phyloP scores from a whole-genome alignment of 2,329 filamentous ascomycete species.

The Talaromyces verruculosus region DNA sequence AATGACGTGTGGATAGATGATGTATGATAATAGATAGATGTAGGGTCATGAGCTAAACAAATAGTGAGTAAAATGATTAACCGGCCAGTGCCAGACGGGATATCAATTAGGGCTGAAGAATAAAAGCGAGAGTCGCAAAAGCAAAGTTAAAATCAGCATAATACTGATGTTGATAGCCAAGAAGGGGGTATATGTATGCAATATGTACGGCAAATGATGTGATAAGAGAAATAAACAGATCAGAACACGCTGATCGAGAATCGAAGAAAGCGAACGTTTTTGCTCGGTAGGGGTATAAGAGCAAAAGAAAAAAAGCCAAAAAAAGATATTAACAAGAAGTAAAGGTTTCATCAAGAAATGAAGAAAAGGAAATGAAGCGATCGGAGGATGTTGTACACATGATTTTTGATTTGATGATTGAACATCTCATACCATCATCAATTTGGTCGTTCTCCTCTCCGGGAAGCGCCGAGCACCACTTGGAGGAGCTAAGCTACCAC shows the following conservation, averaged over 20 bases:
- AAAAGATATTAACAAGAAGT: slow-evolving; percentile 9
- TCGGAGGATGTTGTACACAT: slow-evolving; percentile 11
- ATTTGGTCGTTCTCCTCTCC: slow-evolving; percentile 50
- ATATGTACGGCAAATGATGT: slow-evolving; percentile 2
- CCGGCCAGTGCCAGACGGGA: slow-evolving; percentile 4
- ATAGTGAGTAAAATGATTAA: background rate
- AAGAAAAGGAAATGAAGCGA: slow-evolving; percentile 4
- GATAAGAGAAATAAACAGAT: slow-evolving; percentile 1
- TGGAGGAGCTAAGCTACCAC: slow-evolving; percentile 24
- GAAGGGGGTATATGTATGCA: slow-evolving; percentile 12
- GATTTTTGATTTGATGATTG: slow-evolving; percentile 7
- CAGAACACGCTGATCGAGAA: background rate
- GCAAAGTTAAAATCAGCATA: background rate
- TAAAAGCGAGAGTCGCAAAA: slow-evolving; percentile 10
- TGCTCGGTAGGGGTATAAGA: slow-evolving; percentile 22
- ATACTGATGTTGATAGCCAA: background rate
- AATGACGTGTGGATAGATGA: background rate
- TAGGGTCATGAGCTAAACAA: background rate
- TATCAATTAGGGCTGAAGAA: background rate
- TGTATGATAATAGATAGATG: background rate
- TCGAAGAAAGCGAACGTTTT: slow-evolving; percentile 3
- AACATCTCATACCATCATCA: slow-evolving; percentile 49
- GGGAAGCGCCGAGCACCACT: slow-evolving; percentile 45
- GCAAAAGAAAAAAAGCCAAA: slow-evolving; percentile 16
- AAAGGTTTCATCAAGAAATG: slow-evolving; percentile 2